Evolutionary conservation across 192 early-diverging fungal genomes (phyloP).

Genomic region (Linnemannia schmuckeri): DNA sequence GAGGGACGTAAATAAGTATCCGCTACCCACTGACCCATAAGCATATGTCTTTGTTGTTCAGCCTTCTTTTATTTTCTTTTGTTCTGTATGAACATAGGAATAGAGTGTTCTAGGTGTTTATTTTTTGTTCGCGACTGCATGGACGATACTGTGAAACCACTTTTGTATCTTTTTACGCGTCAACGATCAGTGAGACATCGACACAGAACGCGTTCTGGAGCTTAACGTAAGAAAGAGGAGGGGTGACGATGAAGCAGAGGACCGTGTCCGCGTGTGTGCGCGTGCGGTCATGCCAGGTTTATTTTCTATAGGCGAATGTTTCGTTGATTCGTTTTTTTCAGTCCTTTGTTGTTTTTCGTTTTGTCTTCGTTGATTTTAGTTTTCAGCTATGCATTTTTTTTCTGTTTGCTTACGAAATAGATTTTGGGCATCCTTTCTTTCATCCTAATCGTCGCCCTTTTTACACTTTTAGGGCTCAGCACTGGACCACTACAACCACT

Average conservation of each 20-base stretch:
- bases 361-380: not conserved
- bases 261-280: too few species aligned
- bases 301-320: not conserved
- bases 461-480: not conserved
- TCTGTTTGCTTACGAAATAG: constrained; percentile 5
- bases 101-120: not conserved
- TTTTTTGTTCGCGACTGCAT: not conserved
- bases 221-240: not conserved
- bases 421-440: not conserved
- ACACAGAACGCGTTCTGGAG: not conserved
- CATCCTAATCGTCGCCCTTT: not conserved
- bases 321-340: not conserved
- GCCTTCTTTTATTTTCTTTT: not conserved
- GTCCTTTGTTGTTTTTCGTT: not conserved
- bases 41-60: not conserved
- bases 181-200: not conserved
- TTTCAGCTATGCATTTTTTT: constrained; percentile 4
- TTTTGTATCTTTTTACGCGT: not conserved
- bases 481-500: not conserved
- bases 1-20: not conserved
- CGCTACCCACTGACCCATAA: too few species aligned
- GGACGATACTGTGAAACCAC: not conserved
- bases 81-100: not conserved
- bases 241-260: too few species aligned
- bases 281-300: not conserved